Base-by-base conservation (phyloP, 1,284 basidiomycete species). In the Moesziomyces antarcticus region DNA sequence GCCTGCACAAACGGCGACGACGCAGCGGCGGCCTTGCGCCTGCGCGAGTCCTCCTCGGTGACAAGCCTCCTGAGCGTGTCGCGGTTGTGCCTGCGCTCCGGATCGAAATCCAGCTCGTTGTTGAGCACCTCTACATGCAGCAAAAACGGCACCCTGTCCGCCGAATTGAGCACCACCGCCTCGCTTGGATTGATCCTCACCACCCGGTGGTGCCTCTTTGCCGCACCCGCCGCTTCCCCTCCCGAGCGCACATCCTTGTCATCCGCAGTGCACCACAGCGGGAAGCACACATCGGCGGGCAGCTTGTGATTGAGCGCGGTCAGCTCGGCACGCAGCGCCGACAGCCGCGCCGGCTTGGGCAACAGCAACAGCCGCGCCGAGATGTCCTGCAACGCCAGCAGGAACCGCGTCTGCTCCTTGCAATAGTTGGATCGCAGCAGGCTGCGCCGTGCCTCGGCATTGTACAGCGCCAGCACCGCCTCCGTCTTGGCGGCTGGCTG, bases 121-220 rank as follows among this genome's bases (percentile, higher is more conserved):
- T 91, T 89, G 33, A 99, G 87, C 51, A 99, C 91, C 85, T 99
- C 97, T 58, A 99, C 90, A 67, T 97, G 89, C 16, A 99, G 88
- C 35, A 99, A 87, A 82, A 93, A 99, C 1, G 97, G 97, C 1
- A 94, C 95, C 49, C 92, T 89, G 85, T 99, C 95, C 3, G 97
- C 97, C 40, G 96, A 99, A 84, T 99, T 99, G 48, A 99, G 89
- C 6, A 99, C 97, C 37, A 99, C 97, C 45, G 93, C 93, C 86
- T 99, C 97, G 22, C 94, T 93, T 3, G 97, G 96, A 18, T 95
- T 95, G 84, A 99, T 97, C 75, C 97, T 91, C 44, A 99, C 93
- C 56, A 99, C 94, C 41, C 94, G 90, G 82, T 98, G 95, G 83
- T 99, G 96, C 78, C 77, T 78, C 85, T 84, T 13, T 85, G 45